Evolutionary conservation across 306 rosid species (phyloP), one percentile per base, ranked within the genome.

Genomic region (Quillaja saponaria): DNA sequence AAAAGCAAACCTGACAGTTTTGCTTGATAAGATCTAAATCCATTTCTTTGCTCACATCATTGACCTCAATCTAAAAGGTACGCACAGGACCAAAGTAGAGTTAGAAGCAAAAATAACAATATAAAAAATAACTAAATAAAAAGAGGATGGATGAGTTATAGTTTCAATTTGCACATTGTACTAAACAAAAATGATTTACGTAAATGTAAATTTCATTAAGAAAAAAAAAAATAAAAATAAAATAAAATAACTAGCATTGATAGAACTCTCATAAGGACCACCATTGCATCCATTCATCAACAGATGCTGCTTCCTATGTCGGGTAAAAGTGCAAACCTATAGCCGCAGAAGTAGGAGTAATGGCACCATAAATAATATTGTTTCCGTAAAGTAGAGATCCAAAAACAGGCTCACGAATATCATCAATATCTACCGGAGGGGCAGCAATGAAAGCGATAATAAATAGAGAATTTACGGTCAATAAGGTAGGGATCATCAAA

Each of bases 21-120:
- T 89, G 99, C 79, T 87, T 89, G 77, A 94, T 90, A 78, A 94
- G 95, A 80, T 94, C 99, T 57, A 94, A 85, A 77, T 94, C 99
- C 99, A 94, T 94, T 79, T 94, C 99, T 82, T 85, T 94, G 76
- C 99, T 90, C 70, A 94, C 99, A 70, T 94, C 99, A 75, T 94
- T 79, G 68, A 94, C 97, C 79, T 94, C 99, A 71, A 94, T 87
- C 99, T 94, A 55, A 20, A 10, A 52, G 39, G 28, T 12, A 73
- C 49, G 67, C 16, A 71, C 42, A 69, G 73, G 8, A 67, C 39
- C 38, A 66, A 55, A 18, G 51, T 63, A 71, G 61, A 9, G 61
- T 61, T 49, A 61, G 10, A 12, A 62, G 35, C 37, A 58, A 71
- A 38, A 67, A 66, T 34, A 40, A 4, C 35, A 49, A 25, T 25